Percentiles rank a stretch among this genome's conserved stretches.
Evolutionary conservation across 225 moss, liverwort and hornwort species (phyloP).

Genomic region (Straminergon stramineum): DNA sequence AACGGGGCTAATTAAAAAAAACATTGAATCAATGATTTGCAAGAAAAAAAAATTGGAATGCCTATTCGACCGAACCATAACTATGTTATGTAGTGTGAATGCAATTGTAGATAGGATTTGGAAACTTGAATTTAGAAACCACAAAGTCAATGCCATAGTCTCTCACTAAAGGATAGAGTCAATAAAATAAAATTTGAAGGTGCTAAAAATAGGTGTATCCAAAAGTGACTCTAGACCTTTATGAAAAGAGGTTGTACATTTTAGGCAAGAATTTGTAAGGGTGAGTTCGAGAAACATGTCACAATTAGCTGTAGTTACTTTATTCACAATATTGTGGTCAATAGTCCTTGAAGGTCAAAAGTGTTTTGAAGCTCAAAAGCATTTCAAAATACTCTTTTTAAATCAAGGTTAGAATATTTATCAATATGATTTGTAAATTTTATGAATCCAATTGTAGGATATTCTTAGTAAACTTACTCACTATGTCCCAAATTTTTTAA

Average conservation of each 20-base stretch:
- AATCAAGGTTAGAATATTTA: background rate
- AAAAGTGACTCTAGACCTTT: rapidly evolving
- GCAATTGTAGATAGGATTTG: no score
- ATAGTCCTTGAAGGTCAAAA: background rate
- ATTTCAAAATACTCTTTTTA: background rate
- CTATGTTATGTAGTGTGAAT: no score
- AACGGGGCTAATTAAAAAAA: no score
- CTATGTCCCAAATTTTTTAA: background rate
- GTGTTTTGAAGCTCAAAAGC: background rate
- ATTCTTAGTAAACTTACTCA: background rate
- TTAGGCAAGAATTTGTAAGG: background rate
- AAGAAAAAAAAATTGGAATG: no score
- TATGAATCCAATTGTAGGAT: no score
- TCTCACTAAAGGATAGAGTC: no score
- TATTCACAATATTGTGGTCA: background rate
- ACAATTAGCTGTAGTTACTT: background rate
- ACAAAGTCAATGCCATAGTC: no score
- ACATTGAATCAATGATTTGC: no score
- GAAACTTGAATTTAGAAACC: no score
- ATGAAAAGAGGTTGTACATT: background rate
- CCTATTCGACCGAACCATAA: no score
- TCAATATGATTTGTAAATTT: background rate
- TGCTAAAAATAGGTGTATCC: background rate
- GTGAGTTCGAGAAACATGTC: rapidly evolving
- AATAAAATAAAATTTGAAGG: background rate